A percentile compares a stretch with the other conserved stretches of the same genome.
Evolutionary conservation across 225 moss, liverwort and hornwort species (phyloP).

Genomic region (Thuidium tamariscinum): DNA sequence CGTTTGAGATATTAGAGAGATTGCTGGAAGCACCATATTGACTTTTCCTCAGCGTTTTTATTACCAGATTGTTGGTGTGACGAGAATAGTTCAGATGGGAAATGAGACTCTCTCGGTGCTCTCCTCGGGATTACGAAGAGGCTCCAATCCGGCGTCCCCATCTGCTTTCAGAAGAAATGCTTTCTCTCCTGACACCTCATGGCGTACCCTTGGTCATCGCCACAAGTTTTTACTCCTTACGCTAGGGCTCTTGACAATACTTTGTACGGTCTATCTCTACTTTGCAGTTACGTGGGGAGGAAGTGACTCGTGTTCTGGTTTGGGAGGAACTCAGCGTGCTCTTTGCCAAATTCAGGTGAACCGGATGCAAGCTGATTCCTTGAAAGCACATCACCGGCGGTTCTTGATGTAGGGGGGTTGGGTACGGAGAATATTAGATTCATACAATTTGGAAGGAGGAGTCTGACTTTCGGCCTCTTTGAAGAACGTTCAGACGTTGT

Average conservation of each 20-base stretch:
- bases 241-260: slow-evolving; percentile 35
- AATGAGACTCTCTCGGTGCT: slow-evolving; percentile 14
- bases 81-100: slow-evolving; percentile 14
- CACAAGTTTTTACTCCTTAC: slow-evolving; percentile 51
- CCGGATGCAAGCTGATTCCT: neutral
- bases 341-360: slow-evolving; percentile 20
- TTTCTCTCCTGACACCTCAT: slow-evolving; percentile 24
- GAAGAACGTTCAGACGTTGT: neutral
- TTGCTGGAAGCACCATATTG: neutral
- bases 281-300: slow-evolving; percentile 45
- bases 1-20: neutral
- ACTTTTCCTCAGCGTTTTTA: neutral
- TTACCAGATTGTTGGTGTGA: neutral
- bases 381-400: slow-evolving; percentile 33
- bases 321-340: slow-evolving; percentile 43
- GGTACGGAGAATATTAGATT: neutral
- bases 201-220: slow-evolving; percentile 34
- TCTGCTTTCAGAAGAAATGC: slow-evolving; percentile 9
- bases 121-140: slow-evolving; percentile 36
- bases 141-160: slow-evolving; percentile 8
- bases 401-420: slow-evolving; percentile 3
- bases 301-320: slow-evolving; percentile 38
- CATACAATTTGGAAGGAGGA: neutral
- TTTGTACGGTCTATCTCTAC: slow-evolving; percentile 54
- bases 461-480: neutral